Evolutionary conservation across 169 alveolate genomes (phyloP).

Genomic region (Plasmodium fragile): DNA sequence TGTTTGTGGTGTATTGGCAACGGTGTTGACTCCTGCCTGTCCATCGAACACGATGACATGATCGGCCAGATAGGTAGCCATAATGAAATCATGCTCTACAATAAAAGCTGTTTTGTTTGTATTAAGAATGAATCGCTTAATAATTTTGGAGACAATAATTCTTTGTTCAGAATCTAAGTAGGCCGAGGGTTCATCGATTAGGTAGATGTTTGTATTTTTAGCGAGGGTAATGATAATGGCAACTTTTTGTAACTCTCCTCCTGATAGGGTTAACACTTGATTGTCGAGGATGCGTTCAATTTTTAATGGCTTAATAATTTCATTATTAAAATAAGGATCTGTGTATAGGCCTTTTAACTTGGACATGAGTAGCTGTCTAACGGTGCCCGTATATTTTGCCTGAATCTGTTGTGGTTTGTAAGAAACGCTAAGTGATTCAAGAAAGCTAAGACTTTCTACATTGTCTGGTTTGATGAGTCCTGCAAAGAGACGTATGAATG

Average conservation of each 20-base stretch:
- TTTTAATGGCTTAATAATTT: slow-evolving; percentile 97
- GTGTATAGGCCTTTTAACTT: slow-evolving; percentile 93
- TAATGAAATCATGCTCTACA: slow-evolving; percentile 99
- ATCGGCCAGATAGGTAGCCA: slow-evolving; percentile 99
- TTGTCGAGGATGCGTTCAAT: slow-evolving; percentile 95
- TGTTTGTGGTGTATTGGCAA: slow-evolving; percentile 89
- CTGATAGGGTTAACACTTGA: slow-evolving; percentile 96
- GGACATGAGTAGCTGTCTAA: slow-evolving; percentile 92
- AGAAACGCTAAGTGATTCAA: slow-evolving; percentile 95
- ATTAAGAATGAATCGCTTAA: slow-evolving; percentile 97
- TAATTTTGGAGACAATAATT: slow-evolving; percentile 98
- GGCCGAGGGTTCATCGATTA: slow-evolving; percentile 99
- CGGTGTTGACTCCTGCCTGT: slow-evolving; percentile 95
- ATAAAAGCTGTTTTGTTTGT: slow-evolving; percentile 98
- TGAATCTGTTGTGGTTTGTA: slow-evolving; percentile 99
- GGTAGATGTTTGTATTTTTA: slow-evolving; percentile 98
- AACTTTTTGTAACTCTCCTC: slow-evolving; percentile 99
- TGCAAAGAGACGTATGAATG: slow-evolving; percentile 97
- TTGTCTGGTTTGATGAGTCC: slow-evolving; percentile 96
- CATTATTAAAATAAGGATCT: slow-evolving; percentile 96
- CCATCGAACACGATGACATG: slow-evolving; percentile 99
- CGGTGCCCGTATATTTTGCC: slow-evolving; percentile 98
- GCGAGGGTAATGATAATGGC: slow-evolving; percentile 98
- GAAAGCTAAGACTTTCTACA: slow-evolving; percentile 83
- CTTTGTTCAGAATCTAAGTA: slow-evolving; percentile 99